Evolutionary conservation across 1,139 yeast species (phyloP), one percentile per base, ranked within the genome.

Genomic region (Taphrina populina): DNA sequence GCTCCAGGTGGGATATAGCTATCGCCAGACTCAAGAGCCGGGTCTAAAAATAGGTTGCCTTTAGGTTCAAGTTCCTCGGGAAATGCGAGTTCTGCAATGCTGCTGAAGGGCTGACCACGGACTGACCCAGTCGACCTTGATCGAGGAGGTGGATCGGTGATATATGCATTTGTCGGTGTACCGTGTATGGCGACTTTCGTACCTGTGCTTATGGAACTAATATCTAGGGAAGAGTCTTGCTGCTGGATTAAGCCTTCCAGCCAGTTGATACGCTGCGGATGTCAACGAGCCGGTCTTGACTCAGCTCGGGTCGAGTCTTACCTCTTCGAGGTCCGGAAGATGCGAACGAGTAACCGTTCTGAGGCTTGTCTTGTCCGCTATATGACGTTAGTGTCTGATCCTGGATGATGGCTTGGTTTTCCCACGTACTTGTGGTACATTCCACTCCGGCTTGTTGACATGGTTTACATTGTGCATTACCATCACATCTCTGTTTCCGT

Each of bases 61-160:
- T 49, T 49, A 7, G 54, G 54, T 26, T 49, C 54, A 23, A 49
- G 35, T 17, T 41, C 54, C 33, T 49, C 54, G 4, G 54, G 54
- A 20, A 49, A 37, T 3, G 46, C 34, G 8, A 49, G 33, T 13
- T 36, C 35, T 21, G 29, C 39, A 27, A 49, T 30, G 10, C 30
- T 46, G 11, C 13, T 23, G 20, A 27, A 20, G 13, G 53, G 39
- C 8, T 34, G 27, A 10, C 6, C 20, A 35, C 19, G 26, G 11
- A 8, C 27, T 27, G 8, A 19, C 10, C 4, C 44, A 27, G 19
- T 23, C 36, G 17, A 11, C 29, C 11, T 26, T 19, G 20, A 21
- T 19, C 27, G 29, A 13, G 26, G 53, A 21, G 26, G 53, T 27
- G 21, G 53, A 33, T 37, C 39, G 7, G 46, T 33, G 15, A 39